A percentile compares a stretch with the other conserved stretches of the same genome.
These are phyloP conservation scores for Cladosporium sp. DNA, from an alignment of 2,329 filamentous ascomycete species.

Conservation along the genomic window DNA sequence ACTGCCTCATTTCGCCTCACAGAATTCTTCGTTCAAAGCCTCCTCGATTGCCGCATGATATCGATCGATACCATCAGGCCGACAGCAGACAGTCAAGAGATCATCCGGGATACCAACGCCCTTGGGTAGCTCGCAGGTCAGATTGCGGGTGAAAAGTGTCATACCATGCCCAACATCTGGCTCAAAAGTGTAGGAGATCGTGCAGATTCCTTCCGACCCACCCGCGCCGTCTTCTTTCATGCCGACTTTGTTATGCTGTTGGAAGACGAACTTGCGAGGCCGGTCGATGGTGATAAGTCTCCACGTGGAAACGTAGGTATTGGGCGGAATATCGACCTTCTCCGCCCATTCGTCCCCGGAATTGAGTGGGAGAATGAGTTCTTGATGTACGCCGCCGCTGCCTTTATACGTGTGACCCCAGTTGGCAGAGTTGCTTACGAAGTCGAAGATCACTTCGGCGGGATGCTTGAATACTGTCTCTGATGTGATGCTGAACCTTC, in stretches of 20 bases:
- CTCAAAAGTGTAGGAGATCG: constrained; percentile 17
- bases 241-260: constrained; percentile 14
- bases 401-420: constrained; percentile 16
- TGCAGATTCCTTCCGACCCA: constrained; percentile 13
- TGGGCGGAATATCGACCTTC: constrained; percentile 13
- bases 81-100: constrained; percentile 13
- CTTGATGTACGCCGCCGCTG: constrained; percentile 16
- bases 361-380: constrained; percentile 5
- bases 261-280: constrained; percentile 14
- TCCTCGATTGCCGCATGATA: constrained; percentile 16
- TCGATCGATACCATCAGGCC: constrained; percentile 16
- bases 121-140: constrained; percentile 15
- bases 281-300: constrained; percentile 10
- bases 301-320: constrained; percentile 15
- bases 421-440: not conserved
- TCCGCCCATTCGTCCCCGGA: constrained; percentile 14
- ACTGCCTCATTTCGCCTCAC: no score
- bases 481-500: not conserved
- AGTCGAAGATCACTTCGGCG: constrained; percentile 1
- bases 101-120: constrained; percentile 14
- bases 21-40: constrained; percentile 7
- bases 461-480: not conserved
- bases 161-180: constrained; percentile 13
- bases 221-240: constrained; percentile 13
- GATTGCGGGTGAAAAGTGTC: constrained; percentile 15